Evolutionary conservation across 768 basidiomycete species (phyloP), one percentile per base, ranked within the genome.

Genomic region (Filobasidium floriforme): DNA sequence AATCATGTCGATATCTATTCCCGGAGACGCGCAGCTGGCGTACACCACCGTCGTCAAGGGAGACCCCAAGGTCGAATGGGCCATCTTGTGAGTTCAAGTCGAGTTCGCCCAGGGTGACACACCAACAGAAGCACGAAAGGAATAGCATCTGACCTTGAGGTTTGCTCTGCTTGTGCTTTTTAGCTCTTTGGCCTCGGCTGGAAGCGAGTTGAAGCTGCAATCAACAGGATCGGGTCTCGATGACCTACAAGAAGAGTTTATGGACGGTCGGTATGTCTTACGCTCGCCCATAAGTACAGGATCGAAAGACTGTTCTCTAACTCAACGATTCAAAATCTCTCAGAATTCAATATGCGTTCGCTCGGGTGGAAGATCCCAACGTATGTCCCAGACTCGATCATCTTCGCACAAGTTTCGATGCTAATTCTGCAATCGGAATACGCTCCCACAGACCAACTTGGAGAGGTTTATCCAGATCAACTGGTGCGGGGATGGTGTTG

Each of bases 401-500:
- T 37, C 69, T 76, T 32, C 57, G 2, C 57, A 4, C 24, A 26
- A 7, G 19, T 51, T 26, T 12, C 12, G 4, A 51, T n/a, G 19
- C 49, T 19, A 19, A 51, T 12, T 51, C 12, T 51, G 49, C 49
- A 12, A 7, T 9, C 32, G 32, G 32, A 37, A 37, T 9, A 3
- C 32, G 32, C 32, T 37, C 22, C 7, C 44, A 22, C 61, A 94
- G 89, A 90, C 84, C 73, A 82, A 87, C 68, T 83, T 98, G 1
- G 82, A 87, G 54, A 97, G 96, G 80, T 90, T 93, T 68, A 91
- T 97, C 18, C 89, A 94, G 74, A 88, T 98, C 79, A 90, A 92
- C 73, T 96, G 94, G 93, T 92, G 91, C 71, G 94, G 94, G 52
- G 93, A 94, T 73, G 94, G 94, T 66, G 94, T 98, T 0, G 94